Base-by-base conservation (phyloP, 1,284 basidiomycete genomes). In the Cryptococcus sp. region DNA sequence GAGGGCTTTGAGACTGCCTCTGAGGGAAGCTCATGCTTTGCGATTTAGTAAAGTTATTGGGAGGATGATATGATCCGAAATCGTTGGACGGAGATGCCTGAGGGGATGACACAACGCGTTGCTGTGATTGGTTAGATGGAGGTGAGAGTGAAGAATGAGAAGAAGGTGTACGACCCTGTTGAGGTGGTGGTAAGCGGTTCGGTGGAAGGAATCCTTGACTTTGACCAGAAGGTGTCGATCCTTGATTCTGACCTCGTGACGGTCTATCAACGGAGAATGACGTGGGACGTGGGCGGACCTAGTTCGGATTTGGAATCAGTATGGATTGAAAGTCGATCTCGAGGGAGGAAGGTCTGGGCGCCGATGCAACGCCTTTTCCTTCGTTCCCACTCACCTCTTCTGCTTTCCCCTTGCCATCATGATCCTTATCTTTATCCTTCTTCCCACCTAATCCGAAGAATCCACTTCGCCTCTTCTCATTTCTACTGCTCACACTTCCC, bases 91-190 rank as follows among this genome's bases (percentile, higher is more conserved):
- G 33, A 6, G 43, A 32, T 36, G 43, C 41, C 52, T 49, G 53
- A 42, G 53, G 53, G 5, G 47, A 49, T 50, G 50, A 53, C 43
- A 53, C 41, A 42, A 50, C 31, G 38, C 56, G 38, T 45, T 36
- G 34, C 47, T 47, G 46, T 23, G 23, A 23, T 23, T 23, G 23
- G 23, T 23, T 23, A 23, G 23, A 23, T 23, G 23, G 23, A 23
- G 23, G 23, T 23, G 23, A 23, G 23, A 23, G 23, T 23, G 23
- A 23, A 23, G 23, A 23, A 31, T 31, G 15, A 15, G 15, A 31
- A 33, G 67, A n/a, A 35, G 54, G 88, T 3, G 89, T 89, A 1
- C 90, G 88, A 63, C 90, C 88, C 3, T 89, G 89, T 4, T 89
- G 89, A 47, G 89, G 87, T 67, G 88, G 88, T 3, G 89, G 14